Evolutionary conservation across 2,329 filamentous ascomycete genomes (phyloP).

Genomic region (Exophiala alcalophila): DNA sequence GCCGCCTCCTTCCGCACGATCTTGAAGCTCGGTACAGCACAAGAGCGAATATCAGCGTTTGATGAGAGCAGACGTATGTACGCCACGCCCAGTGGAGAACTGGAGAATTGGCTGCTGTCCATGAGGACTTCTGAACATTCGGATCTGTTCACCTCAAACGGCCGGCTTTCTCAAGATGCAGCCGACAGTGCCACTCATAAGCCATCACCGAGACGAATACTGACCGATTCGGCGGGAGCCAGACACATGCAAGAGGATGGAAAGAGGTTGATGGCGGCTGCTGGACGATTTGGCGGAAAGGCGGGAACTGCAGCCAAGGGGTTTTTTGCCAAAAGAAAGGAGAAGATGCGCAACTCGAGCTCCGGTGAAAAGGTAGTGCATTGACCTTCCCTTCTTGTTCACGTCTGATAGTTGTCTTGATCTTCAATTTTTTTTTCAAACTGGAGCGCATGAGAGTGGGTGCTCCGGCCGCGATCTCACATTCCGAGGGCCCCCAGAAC

Average conservation of each 20-base stretch:
- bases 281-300: slow-evolving; percentile 67
- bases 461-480: slow-evolving; percentile 9
- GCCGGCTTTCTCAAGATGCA: slow-evolving; percentile 23
- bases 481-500: slow-evolving; percentile 4
- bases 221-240: slow-evolving; percentile 23
- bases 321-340: slow-evolving; percentile 84
- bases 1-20: slow-evolving; percentile 68
- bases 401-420: slow-evolving; percentile 9
- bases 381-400: slow-evolving; percentile 51
- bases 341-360: slow-evolving; percentile 66
- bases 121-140: slow-evolving; percentile 52
- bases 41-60: slow-evolving; percentile 71
- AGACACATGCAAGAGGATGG: slow-evolving; percentile 74
- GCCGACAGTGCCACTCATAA: slow-evolving; percentile 14
- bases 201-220: slow-evolving; percentile 17
- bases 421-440: slow-evolving; percentile 21
- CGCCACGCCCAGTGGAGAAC: slow-evolving; percentile 68
- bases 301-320: slow-evolving; percentile 82
- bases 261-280: slow-evolving; percentile 83
- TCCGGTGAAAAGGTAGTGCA: slow-evolving; percentile 79
- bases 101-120: slow-evolving; percentile 57
- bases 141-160: slow-evolving; percentile 41
- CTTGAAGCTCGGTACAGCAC: slow-evolving; percentile 61
- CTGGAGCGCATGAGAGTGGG: slow-evolving; percentile 9
- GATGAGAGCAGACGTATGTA: slow-evolving; percentile 70